Percentiles rank a stretch among this genome's conserved stretches.
These are phyloP conservation scores for Onygenales sp. DNA, from an alignment of 2,329 filamentous ascomycete genomes.

Conservation along the genomic window DNA sequence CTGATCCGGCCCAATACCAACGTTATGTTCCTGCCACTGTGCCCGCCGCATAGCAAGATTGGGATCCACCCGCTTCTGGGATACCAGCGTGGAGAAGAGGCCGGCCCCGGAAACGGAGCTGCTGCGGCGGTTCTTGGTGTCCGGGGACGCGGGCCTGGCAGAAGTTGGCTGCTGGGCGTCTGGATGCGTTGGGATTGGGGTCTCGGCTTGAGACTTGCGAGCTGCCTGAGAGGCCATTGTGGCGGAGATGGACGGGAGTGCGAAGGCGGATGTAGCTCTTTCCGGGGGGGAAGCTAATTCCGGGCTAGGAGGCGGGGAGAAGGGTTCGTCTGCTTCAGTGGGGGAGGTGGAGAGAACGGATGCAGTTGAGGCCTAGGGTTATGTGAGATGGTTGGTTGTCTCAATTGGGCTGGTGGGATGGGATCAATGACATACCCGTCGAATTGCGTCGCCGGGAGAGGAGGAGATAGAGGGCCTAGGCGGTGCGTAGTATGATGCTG, in stretches of 20 bases:
- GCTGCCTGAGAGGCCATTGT: not conserved
- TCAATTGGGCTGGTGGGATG: not conserved
- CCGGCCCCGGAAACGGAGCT: constrained; percentile 1
- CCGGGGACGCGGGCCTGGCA: not conserved
- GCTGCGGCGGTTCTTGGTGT: not conserved
- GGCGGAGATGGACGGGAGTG: constrained; percentile 6
- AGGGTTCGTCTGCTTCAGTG: constrained; percentile 4
- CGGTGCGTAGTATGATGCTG: constrained; percentile 10
- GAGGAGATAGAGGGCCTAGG: not conserved
- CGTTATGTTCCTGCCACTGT: constrained; percentile 37
- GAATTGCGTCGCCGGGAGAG: not conserved
- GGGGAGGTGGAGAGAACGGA: constrained; percentile 16
- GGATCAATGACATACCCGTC: constrained; percentile 4
- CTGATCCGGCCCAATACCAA: constrained; percentile 15
- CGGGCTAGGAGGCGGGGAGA: not conserved
- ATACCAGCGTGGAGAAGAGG: constrained; percentile 26
- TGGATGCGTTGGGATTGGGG: not conserved
- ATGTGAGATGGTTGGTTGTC: not conserved
- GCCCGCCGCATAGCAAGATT: constrained; percentile 25
- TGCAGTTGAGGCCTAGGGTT: constrained; percentile 17
- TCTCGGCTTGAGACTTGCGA: not conserved
- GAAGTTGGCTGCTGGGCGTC: not conserved
- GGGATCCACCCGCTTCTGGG: constrained; percentile 35
- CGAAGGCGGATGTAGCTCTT: constrained; percentile 13
- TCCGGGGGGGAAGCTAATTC: not conserved